phyloP scores from a whole-genome alignment of 163 green algal genomes.

The Scenedesmus sp. region DNA sequence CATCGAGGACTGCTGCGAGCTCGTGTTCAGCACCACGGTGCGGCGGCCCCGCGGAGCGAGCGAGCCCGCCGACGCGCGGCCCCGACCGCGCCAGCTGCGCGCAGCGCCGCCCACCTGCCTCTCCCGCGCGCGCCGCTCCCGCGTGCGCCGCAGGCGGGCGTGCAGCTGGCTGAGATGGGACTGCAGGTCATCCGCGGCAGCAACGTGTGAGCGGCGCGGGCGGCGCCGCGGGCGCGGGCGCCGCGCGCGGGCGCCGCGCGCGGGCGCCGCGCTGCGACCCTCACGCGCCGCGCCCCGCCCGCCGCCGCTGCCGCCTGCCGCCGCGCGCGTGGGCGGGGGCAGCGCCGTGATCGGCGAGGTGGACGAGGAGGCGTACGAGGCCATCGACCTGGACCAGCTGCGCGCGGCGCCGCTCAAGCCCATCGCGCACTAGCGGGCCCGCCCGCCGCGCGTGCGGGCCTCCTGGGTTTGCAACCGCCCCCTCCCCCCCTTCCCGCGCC shows the following conservation, averaged over 20 bases:
- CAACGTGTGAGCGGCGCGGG: constrained; percentile 84
- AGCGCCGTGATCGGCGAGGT: constrained; percentile 96
- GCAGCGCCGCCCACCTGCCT: background rate
- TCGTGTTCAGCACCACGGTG: constrained; percentile 89
- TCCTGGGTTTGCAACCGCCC: too few relatives aligned
- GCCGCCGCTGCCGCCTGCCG: constrained; percentile 10
- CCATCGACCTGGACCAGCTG: constrained; percentile 76
- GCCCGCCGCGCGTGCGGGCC: too few relatives aligned
- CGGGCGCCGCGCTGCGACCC: background rate
- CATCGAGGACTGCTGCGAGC: constrained; percentile 91
- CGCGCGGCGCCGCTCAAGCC: constrained; percentile 82
- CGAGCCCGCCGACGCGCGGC: too few relatives aligned
- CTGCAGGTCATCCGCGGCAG: constrained; percentile 95
- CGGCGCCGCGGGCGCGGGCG: background rate
- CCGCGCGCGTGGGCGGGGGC: too few relatives aligned
- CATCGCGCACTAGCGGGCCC: constrained; percentile 69
- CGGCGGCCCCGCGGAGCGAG: too few relatives aligned
- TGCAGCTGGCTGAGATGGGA: constrained; percentile 87
- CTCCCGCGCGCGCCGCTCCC: background rate
- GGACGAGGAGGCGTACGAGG: constrained; percentile 87
- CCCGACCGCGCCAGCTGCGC: background rate
- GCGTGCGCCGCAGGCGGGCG: constrained; percentile 68
- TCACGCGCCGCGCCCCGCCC: background rate
- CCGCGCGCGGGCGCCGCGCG: background rate
- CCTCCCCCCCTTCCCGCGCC: too few relatives aligned